These are phyloP conservation scores for Candida parachauliodes DNA, from an alignment of 805 yeast species.

Conservation along the genomic window DNA sequence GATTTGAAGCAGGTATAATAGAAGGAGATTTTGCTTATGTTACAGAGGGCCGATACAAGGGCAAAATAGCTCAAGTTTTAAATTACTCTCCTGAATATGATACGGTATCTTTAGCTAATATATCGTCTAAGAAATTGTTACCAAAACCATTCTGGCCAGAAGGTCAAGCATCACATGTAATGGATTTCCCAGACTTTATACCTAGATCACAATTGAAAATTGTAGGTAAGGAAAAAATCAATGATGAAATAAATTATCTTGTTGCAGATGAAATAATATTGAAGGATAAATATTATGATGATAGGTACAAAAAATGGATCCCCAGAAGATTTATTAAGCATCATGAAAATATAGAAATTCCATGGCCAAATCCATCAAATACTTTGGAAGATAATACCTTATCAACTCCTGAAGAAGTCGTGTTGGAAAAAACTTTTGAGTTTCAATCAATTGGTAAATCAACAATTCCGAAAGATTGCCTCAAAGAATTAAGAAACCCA, in stretches of 20 bases:
- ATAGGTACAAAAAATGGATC: constrained; percentile 64
- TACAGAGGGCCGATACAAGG: constrained; percentile 64
- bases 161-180: constrained; percentile 67
- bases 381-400: constrained; percentile 53
- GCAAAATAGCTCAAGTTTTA: constrained; percentile 67
- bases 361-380: constrained; percentile 76
- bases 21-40: constrained; percentile 79
- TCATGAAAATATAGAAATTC: constrained; percentile 66
- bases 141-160: constrained; percentile 73
- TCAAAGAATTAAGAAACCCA: constrained; percentile 72
- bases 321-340: constrained; percentile 76
- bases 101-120: constrained; percentile 63
- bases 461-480: constrained; percentile 67
- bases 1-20: constrained; percentile 53
- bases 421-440: constrained; percentile 70
- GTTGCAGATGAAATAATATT: constrained; percentile 74
- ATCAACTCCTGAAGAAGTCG: constrained; percentile 55
- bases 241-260: constrained; percentile 56
- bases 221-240: constrained; percentile 69
- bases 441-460: constrained; percentile 62
- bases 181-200: constrained; percentile 64
- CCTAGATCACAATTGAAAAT: constrained; percentile 61
- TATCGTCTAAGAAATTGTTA: constrained; percentile 60
- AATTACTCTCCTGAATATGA: constrained; percentile 59
- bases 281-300: constrained; percentile 70